phyloP scores from a whole-genome alignment of 2,329 filamentous ascomycete species.

The Hirsutella minnesotensis region DNA sequence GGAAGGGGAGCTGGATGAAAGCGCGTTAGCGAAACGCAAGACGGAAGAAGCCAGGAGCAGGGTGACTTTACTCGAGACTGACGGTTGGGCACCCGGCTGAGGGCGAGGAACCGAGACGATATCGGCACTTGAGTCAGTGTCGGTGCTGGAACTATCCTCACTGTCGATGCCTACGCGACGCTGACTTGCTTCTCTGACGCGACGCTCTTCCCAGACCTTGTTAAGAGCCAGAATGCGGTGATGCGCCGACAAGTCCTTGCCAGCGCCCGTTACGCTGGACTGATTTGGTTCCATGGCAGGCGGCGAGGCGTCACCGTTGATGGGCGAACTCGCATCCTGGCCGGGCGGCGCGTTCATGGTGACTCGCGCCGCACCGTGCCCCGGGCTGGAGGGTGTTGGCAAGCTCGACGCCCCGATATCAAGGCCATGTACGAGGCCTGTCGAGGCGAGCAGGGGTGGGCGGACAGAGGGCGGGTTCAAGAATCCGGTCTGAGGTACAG shows the following conservation, averaged over 20 bases:
- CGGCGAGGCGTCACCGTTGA: neutral
- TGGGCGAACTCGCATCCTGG: neutral
- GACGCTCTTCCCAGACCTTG: conserved; percentile 16
- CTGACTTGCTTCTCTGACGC: neutral
- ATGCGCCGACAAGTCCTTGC: conserved; percentile 4
- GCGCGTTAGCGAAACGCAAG: neutral
- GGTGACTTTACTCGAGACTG: neutral
- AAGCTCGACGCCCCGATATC: neutral
- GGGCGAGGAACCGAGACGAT: neutral
- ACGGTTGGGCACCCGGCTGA: neutral
- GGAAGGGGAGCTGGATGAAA: neutral
- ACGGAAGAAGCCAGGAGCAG: neutral
- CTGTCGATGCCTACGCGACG: neutral
- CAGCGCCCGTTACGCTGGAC: neutral
- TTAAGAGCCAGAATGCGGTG: conserved; percentile 17
- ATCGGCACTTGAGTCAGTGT: neutral
- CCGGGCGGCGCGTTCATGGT: neutral
- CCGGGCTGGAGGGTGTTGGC: neutral
- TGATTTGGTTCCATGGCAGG: neutral
- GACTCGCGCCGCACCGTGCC: neutral
- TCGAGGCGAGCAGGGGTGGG: no score
- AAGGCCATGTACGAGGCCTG: no score
- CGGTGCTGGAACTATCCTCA: neutral
- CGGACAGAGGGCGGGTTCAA: no score
- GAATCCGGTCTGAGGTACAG: no score